Evolutionary conservation across 805 yeast genomes (phyloP).

Genomic region (Dipodascus albidus): DNA sequence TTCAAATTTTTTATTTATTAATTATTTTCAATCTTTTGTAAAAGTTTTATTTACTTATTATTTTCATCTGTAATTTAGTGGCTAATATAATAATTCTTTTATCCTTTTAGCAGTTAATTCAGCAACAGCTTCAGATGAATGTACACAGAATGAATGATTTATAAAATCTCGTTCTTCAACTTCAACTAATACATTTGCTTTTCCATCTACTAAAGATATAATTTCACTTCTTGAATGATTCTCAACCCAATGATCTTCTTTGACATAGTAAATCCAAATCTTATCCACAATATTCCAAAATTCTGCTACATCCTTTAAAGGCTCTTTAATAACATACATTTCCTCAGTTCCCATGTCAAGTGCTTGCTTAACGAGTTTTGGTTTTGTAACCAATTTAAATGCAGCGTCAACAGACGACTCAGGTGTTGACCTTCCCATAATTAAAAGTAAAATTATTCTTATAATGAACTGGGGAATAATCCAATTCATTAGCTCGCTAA

Average conservation of each 20-base stretch:
- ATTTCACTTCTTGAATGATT: constrained; percentile 37
- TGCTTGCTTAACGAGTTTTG: constrained; percentile 40
- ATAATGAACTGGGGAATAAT: constrained; percentile 18
- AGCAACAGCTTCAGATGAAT: constrained; percentile 39
- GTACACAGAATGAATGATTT: constrained; percentile 51
- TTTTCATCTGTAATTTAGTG: no score
- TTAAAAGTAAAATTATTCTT: constrained; percentile 15
- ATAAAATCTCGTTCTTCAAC: constrained; percentile 28
- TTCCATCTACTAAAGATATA: constrained; percentile 27
- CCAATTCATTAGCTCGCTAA: constrained; percentile 8
- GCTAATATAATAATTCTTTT: neutral
- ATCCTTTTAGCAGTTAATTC: constrained; percentile 10
- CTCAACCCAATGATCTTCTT: constrained; percentile 57
- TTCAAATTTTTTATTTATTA: no score
- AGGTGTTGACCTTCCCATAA: constrained; percentile 19
- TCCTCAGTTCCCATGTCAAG: constrained; percentile 49
- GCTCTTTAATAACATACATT: constrained; percentile 39
- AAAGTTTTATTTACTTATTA: neutral
- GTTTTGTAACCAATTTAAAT: constrained; percentile 30
- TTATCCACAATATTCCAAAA: constrained; percentile 37
- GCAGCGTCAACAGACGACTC: constrained; percentile 27
- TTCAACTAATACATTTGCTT: constrained; percentile 25
- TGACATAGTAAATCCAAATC: constrained; percentile 49
- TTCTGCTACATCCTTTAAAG: constrained; percentile 26
- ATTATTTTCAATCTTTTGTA: neutral